Percentiles rank a stretch among this genome's conserved stretches.
These are phyloP conservation scores for Spergularia bocconei DNA, from an alignment of 148 eudicot genomes.

Conservation along the genomic window DNA sequence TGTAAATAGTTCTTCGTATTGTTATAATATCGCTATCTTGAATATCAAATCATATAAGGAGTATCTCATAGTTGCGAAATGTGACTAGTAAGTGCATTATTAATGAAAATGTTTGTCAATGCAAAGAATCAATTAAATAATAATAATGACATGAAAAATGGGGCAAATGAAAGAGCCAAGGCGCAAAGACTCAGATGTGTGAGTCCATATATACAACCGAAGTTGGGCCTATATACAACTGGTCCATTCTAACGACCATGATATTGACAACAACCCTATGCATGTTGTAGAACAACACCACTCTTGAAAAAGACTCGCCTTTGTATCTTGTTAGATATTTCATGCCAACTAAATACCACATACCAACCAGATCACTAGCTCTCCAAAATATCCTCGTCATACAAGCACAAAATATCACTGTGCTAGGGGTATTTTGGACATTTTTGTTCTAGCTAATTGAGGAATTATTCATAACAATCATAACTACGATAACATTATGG, in stretches of 20 bases:
- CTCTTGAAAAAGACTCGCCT: not conserved
- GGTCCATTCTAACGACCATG: slow-evolving; percentile 12
- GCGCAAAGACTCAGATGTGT: slow-evolving; percentile 9
- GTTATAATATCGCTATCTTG: no score
- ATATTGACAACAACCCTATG: slow-evolving; percentile 15
- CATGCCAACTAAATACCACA: not conserved
- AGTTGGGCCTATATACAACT: slow-evolving; percentile 8
- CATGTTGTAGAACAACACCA: not conserved
- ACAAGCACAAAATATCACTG: not conserved
- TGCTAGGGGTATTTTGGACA: not conserved
- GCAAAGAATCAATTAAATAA: no score
- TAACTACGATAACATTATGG: no score
- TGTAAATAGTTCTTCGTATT: no score
- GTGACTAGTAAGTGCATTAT: not conserved
- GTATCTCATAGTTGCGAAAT: not conserved
- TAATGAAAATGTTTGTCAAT: not conserved
- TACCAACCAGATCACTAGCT: not conserved
- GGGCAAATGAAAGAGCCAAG: slow-evolving; percentile 24
- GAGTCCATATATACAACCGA: slow-evolving; percentile 25
- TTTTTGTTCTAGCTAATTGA: not conserved
- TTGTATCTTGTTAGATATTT: slow-evolving; percentile 14
- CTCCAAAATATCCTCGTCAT: slow-evolving; percentile 2
- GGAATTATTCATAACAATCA: no score
- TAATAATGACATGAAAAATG: slow-evolving; percentile 15
- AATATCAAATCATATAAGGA: not conserved